Base-by-base conservation (phyloP, 163 green algal genomes). In the Chlorella variabilis region DNA sequence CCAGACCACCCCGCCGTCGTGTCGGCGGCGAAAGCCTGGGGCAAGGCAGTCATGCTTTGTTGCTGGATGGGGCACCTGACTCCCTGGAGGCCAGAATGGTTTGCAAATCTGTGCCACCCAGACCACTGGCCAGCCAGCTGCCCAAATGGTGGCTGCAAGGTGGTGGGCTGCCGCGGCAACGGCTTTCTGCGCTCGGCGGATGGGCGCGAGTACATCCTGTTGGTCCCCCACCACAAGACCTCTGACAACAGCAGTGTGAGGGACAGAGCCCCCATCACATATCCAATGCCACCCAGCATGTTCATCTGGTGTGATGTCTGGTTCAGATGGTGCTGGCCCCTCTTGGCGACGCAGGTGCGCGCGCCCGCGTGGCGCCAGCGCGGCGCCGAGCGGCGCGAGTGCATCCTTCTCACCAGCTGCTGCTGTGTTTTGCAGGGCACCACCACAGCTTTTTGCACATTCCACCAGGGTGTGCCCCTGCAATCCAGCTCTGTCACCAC, bases 31-130 rank as follows among this genome's bases (percentile, higher is more conserved):
- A 33, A 29, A 6, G 54, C 54, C 9, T 63, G 54, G 54, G 54
- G 54, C 54, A 63, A n/a, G 23, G 54, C 23, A 9, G 18, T 63
- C 18, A 63, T 63, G 54, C 54, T 63, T n/a, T 33, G 54, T 15
- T 63, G 54, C 54, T 63, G 54, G 54, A 63, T 63, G 54, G 54
- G 54, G 18, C 54, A 63, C 54, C 54, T 63, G 18, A 63, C 54
- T 15, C 54, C 54, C 23, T 63, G 54, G 54, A 63, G 54, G 54
- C 54, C 54, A 63, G 54, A 63, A 15, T 63, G 54, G 54, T 63
- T 63, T 29, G 20, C 54, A n/a, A 29, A 63, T 29, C 54, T 63
- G 54, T 63, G 54, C 54, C 54, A 63, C 54, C 54, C 54, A n/a
- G 18, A 63, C 18, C 54, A 63, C 54, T 63, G 54, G 54, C 54